phyloP scores from a whole-genome alignment of 2,329 filamentous ascomycete genomes.

The Trematosphaeria pertusa region DNA sequence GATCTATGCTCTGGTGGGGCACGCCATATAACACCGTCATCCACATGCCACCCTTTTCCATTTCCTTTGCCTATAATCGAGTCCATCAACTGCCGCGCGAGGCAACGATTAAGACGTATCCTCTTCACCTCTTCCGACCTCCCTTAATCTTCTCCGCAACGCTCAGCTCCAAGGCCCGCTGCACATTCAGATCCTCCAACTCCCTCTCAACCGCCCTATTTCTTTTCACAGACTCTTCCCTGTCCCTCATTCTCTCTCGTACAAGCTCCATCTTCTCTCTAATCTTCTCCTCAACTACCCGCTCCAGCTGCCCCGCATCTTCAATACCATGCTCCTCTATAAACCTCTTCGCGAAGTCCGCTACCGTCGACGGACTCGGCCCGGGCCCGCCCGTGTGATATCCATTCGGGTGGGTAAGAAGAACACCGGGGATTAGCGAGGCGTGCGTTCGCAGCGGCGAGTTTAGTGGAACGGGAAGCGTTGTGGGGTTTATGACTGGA shows the following conservation, averaged over 20 bases:
- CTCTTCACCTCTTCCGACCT: constrained; percentile 39
- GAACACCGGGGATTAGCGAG: constrained; percentile 52
- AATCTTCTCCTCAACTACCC: constrained; percentile 42
- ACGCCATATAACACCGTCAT: no score
- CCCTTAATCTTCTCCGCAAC: constrained; percentile 50
- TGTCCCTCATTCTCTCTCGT: constrained; percentile 47
- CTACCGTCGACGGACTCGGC: constrained; percentile 42
- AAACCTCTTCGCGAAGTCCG: constrained; percentile 50
- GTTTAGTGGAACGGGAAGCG: constrained; percentile 52
- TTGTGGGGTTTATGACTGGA: constrained; percentile 39
- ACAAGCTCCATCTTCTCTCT: constrained; percentile 44
- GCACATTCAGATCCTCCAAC: constrained; percentile 51
- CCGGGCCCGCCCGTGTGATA: constrained; percentile 57
- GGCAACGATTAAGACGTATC: no score
- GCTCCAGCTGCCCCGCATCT: constrained; percentile 44
- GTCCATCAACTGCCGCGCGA: no score
- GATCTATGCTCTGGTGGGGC: no score
- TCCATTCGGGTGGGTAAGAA: constrained; percentile 55
- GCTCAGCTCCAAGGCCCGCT: constrained; percentile 54
- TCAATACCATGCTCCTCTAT: constrained; percentile 46
- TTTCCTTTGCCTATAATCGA: no score
- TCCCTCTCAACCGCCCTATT: constrained; percentile 54
- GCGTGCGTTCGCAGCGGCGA: constrained; percentile 53
- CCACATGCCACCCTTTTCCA: no score
- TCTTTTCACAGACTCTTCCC: constrained; percentile 48